A percentile compares a stretch with the other conserved stretches of the same genome.
Evolutionary conservation across 176 grass and related monocot genomes (phyloP).

Genomic region (Cenchrus purpureus): DNA sequence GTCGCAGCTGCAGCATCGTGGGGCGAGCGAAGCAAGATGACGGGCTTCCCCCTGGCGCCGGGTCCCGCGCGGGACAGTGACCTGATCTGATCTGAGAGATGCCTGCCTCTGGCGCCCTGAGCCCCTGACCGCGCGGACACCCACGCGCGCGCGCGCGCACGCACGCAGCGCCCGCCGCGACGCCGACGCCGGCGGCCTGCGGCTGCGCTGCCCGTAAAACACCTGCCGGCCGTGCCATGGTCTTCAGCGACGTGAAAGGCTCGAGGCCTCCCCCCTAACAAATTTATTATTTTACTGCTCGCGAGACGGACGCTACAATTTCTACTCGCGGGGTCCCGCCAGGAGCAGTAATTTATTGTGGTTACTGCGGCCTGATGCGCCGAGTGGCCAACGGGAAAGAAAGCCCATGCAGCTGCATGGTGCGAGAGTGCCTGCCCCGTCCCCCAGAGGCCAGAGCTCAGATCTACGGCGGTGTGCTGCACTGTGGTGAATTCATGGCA

Average conservation of each 20-base stretch:
- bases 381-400: slow-evolving; percentile 34
- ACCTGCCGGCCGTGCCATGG: slow-evolving; percentile 20
- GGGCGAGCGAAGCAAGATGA: not conserved
- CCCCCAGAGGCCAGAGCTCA: not conserved
- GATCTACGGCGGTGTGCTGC: slow-evolving; percentile 27
- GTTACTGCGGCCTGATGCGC: not conserved
- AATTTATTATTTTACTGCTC: not conserved
- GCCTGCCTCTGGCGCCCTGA: not conserved
- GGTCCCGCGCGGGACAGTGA: slow-evolving; percentile 37
- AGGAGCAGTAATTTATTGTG: slow-evolving; percentile 1
- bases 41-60: not conserved
- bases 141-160: too few species aligned
- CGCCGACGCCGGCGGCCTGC: not conserved
- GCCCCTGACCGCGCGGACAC: not conserved
- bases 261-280: too few species aligned
- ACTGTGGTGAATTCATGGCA: slow-evolving; percentile 50
- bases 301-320: not conserved
- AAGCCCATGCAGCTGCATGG: not conserved
- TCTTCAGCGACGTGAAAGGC: not conserved
- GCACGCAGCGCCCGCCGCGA: not conserved
- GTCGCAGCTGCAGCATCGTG: not conserved
- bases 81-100: not conserved
- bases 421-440: not conserved
- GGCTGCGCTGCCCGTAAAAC: not conserved
- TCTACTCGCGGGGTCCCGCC: not conserved